phyloP scores from a whole-genome alignment of 805 yeast species.

The Blastobotrys terrestris region DNA sequence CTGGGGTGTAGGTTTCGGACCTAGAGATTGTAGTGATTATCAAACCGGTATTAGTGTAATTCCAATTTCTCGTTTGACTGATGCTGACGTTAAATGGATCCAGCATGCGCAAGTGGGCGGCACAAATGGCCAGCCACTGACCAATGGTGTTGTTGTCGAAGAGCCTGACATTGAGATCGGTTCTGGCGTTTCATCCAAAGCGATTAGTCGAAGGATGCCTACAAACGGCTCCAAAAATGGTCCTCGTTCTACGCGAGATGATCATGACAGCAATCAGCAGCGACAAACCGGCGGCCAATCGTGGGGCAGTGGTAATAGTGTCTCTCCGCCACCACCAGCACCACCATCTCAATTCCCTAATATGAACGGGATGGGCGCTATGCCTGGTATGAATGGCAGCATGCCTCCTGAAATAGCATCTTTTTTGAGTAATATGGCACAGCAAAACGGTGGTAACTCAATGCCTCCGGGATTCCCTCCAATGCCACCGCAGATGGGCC shows the following conservation, averaged over 20 bases:
- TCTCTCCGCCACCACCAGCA: not conserved
- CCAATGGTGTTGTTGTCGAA: slow-evolving; percentile 76
- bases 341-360: not conserved
- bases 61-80: slow-evolving; percentile 83
- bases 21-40: slow-evolving; percentile 96
- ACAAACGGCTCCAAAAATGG: slow-evolving; percentile 82
- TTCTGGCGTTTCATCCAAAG: slow-evolving; percentile 85
- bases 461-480: not conserved
- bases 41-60: slow-evolving; percentile 84
- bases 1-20: slow-evolving; percentile 99
- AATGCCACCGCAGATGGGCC: slow-evolving; percentile 6
- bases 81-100: slow-evolving; percentile 89
- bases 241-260: slow-evolving; percentile 56
- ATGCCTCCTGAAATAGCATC: slow-evolving; percentile 17
- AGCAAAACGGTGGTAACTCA: slow-evolving; percentile 9
- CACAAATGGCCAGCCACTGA: slow-evolving; percentile 79
- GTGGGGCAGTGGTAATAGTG: not conserved
- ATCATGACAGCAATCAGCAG: not conserved
- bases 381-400: not conserved
- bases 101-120: slow-evolving; percentile 95
- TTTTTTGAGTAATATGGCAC: slow-evolving; percentile 11
- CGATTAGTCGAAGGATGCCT: slow-evolving; percentile 88
- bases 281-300: not conserved
- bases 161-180: slow-evolving; percentile 98
- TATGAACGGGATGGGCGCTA: not conserved